Conservation (phyloP, 148 eudicot species). For the Rhododendron williamsianum region DNA sequence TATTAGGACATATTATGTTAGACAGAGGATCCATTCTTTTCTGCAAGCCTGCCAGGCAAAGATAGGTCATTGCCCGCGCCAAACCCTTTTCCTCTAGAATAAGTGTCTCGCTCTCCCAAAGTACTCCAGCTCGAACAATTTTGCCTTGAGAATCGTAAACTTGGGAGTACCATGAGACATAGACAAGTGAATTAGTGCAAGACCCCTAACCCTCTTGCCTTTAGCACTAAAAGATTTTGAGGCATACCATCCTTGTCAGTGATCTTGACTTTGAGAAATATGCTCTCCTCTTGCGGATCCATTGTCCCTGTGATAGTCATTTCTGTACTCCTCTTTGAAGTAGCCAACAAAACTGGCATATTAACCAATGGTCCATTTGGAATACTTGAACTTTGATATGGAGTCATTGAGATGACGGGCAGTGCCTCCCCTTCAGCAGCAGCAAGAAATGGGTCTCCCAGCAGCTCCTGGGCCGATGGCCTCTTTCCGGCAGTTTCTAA, state of each 20-base stretch:
- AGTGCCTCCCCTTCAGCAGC: constrained; percentile 16
- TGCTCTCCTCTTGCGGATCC: constrained; percentile 43
- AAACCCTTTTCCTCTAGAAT: not conserved
- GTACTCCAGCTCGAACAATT: not conserved
- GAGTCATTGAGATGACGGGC: not conserved
- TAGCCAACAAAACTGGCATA: constrained; percentile 8
- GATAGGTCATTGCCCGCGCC: not conserved
- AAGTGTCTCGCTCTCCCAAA: not conserved
- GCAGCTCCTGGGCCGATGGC: constrained; percentile 36
- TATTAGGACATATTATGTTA: not conserved
- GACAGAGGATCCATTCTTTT: not conserved
- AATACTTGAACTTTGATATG: constrained; percentile 4
- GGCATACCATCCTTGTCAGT: constrained; percentile 34
- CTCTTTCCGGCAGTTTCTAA: constrained; percentile 35
- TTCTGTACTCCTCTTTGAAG: constrained; percentile 19
- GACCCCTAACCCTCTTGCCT: not conserved
- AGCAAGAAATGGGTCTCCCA: constrained; percentile 40
- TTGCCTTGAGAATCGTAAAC: not conserved
- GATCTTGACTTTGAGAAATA: constrained; percentile 43
- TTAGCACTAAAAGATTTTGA: not conserved
- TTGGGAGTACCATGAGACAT: not conserved
- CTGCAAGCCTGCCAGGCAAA: not conserved
- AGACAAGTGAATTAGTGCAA: not conserved
- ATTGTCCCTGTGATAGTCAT: constrained; percentile 50
- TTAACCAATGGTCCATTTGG: constrained; percentile 23